Evolutionary conservation across 2,329 filamentous ascomycete species (phyloP).

Genomic region (Stromatinia cepivora): DNA sequence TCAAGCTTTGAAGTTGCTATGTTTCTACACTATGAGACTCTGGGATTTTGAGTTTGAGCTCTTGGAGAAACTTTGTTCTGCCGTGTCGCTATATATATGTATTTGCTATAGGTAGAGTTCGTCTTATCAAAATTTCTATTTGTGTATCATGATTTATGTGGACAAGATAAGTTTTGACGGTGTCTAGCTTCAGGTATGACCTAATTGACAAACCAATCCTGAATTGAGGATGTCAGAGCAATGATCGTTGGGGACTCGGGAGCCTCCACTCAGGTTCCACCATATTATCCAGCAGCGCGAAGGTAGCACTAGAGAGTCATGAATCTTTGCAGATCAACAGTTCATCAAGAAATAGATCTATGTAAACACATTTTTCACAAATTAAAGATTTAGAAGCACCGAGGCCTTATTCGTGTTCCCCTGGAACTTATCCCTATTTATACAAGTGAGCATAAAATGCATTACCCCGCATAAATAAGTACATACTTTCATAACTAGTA

Average conservation of each 20-base stretch:
- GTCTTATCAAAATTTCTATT: neutral
- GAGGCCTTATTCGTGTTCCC: neutral
- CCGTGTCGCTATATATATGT: neutral
- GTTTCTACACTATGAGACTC: neutral
- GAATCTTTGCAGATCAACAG: neutral
- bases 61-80: neutral
- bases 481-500: too few relatives aligned
- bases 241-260: neutral
- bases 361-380: conserved; percentile 2
- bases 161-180: neutral
- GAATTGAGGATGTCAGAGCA: neutral
- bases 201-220: neutral
- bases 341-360: neutral
- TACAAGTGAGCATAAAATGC: conserved; percentile 3
- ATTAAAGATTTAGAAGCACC: conserved; percentile 18
- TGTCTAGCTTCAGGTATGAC: neutral
- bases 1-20: neutral
- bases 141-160: neutral
- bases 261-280: neutral
- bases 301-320: neutral
- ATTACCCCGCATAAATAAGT: neutral
- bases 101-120: neutral
- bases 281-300: neutral
- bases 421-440: conserved; percentile 13
- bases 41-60: neutral